Evolutionary conservation across 371 early-diverging fungal species (phyloP).

Genomic region (Mucor mucedo): DNA sequence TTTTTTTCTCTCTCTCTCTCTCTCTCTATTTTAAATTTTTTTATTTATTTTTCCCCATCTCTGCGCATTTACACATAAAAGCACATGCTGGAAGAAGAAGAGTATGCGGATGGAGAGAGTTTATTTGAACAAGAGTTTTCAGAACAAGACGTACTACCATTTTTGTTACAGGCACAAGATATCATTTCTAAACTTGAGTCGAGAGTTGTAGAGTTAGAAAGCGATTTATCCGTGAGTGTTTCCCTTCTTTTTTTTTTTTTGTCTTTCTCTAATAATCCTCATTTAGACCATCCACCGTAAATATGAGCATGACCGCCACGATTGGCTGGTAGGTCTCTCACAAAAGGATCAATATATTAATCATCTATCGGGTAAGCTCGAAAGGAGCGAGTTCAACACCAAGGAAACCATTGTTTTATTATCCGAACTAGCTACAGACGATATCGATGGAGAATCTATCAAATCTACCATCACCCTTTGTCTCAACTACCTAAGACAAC

Average conservation of each 20-base stretch:
- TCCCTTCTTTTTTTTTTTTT: too few relatives aligned
- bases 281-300: conserved; percentile 55
- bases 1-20: conserved; percentile 2
- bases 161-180: conserved; percentile 62
- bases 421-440: conserved; percentile 39
- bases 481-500: conserved; percentile 49
- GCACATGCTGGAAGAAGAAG: not conserved
- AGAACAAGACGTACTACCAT: conserved; percentile 57
- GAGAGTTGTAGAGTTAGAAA: conserved; percentile 59
- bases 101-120: conserved; percentile 6
- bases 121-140: conserved; percentile 38
- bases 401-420: conserved; percentile 58
- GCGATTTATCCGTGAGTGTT: conserved; percentile 52
- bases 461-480: conserved; percentile 43
- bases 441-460: conserved; percentile 26
- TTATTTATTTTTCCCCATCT: not conserved
- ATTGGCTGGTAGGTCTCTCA: conserved; percentile 59
- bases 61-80: not conserved
- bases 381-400: conserved; percentile 55
- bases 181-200: conserved; percentile 59
- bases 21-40: not conserved
- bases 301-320: conserved; percentile 61
- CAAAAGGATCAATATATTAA: conserved; percentile 64
- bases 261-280: not conserved
- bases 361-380: conserved; percentile 53